These are phyloP conservation scores for Thielaviopsis musarum DNA, from an alignment of 2,329 filamentous ascomycete species.

Conservation along the genomic window DNA sequence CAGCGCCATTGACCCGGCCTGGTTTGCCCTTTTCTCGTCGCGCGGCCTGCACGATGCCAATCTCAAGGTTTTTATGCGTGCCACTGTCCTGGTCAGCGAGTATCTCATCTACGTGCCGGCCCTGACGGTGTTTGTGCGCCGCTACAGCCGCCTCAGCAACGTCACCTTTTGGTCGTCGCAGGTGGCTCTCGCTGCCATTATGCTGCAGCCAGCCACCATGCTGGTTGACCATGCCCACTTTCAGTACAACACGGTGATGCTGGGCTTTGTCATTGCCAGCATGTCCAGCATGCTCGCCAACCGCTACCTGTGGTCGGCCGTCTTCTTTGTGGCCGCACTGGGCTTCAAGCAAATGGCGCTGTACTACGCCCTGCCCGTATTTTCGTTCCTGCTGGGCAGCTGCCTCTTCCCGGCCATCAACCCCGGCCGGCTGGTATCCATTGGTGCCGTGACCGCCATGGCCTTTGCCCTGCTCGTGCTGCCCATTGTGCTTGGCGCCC, in stretches of 20 bases:
- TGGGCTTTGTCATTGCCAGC: slow-evolving; percentile 72
- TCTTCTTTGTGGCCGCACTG: slow-evolving; percentile 87
- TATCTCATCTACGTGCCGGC: slow-evolving; percentile 82
- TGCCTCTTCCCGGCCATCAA: slow-evolving; percentile 64
- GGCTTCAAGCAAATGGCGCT: slow-evolving; percentile 99
- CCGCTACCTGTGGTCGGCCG: slow-evolving; percentile 69
- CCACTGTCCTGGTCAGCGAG: slow-evolving; percentile 77
- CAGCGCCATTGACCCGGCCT: slow-evolving; percentile 56
- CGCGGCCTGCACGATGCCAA: slow-evolving; percentile 62
- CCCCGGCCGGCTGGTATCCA: slow-evolving; percentile 50
- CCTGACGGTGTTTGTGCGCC: slow-evolving; percentile 66
- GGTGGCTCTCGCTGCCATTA: slow-evolving; percentile 71
- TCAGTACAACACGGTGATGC: slow-evolving; percentile 98
- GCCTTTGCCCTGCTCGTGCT: slow-evolving; percentile 62
- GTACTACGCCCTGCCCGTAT: slow-evolving; percentile 88
- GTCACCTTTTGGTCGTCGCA: slow-evolving; percentile 70
- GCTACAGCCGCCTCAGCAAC: slow-evolving; percentile 58
- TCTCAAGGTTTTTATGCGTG: slow-evolving; percentile 91
- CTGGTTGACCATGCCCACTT: slow-evolving; percentile 93
- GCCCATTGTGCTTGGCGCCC: slow-evolving; percentile 55
- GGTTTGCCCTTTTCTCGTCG: slow-evolving; percentile 76
- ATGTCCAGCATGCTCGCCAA: slow-evolving; percentile 81
- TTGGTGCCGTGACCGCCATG: slow-evolving; percentile 53
- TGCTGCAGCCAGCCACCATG: slow-evolving; percentile 82
- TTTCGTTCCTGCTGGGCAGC: slow-evolving; percentile 75